phyloP scores from a whole-genome alignment of 768 basidiomycete species.

The Collybia nuda region DNA sequence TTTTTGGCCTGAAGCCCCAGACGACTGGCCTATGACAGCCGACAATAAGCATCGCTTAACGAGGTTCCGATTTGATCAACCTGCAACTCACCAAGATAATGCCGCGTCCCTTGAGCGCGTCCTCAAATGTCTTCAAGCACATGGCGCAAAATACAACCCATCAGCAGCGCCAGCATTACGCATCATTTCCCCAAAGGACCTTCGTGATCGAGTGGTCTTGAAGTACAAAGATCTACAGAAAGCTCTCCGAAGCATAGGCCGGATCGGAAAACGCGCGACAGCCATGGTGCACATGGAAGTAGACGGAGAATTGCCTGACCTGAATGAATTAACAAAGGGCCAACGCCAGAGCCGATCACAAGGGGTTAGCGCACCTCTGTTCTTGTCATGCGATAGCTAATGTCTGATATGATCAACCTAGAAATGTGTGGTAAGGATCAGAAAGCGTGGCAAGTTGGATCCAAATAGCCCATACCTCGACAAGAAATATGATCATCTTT shows the following conservation, averaged over 20 bases:
- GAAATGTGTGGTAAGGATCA: slow-evolving; percentile 8
- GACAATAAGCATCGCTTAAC: too few relatives aligned
- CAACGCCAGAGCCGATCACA: too few relatives aligned
- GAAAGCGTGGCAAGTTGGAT: slow-evolving; percentile 1
- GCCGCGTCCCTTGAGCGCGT: slow-evolving; percentile 1
- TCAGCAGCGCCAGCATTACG: not conserved
- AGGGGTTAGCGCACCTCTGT: too few relatives aligned
- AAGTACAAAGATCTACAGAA: too few relatives aligned
- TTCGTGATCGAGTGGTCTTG: too few relatives aligned
- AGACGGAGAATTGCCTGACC: not conserved
- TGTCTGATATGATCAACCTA: slow-evolving; percentile 8
- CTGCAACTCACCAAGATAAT: not conserved
- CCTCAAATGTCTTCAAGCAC: not conserved
- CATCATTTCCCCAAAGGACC: too few relatives aligned
- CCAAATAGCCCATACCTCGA: not conserved
- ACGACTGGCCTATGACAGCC: too few relatives aligned
- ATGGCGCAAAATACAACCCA: not conserved
- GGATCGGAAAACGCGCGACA: not conserved
- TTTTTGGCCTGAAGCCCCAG: too few relatives aligned
- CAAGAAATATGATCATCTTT: slow-evolving; percentile 11
- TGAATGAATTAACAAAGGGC: not conserved
- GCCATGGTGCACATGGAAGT: slow-evolving; percentile 1
- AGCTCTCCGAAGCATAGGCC: not conserved
- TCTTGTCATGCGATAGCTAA: too few relatives aligned
- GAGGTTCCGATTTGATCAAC: slow-evolving; percentile 1